Conservation (phyloP, 2,329 filamentous ascomycete genomes). For the Hymenoscyphus fructigenus region DNA sequence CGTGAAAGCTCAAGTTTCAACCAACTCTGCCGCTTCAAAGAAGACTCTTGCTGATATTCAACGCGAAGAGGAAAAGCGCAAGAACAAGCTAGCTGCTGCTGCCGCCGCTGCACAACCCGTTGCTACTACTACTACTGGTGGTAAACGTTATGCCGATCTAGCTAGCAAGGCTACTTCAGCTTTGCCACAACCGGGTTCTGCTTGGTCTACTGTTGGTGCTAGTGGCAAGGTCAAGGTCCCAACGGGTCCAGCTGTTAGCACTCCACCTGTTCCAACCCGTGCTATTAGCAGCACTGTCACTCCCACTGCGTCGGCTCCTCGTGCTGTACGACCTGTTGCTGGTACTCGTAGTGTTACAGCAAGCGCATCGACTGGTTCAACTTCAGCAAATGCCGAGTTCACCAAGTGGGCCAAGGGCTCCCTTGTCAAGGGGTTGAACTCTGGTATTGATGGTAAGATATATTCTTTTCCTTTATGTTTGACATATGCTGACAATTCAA, state of each 20-base stretch:
- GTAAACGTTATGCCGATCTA: conserved; percentile 93
- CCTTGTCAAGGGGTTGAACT: conserved; percentile 70
- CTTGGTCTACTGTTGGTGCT: conserved; percentile 94
- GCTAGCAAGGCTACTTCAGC: conserved; percentile 67
- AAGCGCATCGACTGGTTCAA: conserved; percentile 37
- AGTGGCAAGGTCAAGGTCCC: conserved; percentile 87
- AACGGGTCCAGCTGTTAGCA: conserved; percentile 52
- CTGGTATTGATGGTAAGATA: conserved; percentile 60
- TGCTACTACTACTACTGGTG: conserved; percentile 46
- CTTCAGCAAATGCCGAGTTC: conserved; percentile 80
- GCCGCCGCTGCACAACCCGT: conserved; percentile 42
- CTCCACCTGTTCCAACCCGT: conserved; percentile 44
- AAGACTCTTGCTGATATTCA: conserved; percentile 96
- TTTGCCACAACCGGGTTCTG: conserved; percentile 51
- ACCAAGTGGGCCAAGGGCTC: conserved; percentile 86
- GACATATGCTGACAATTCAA: conserved; percentile 37
- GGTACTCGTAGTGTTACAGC: conserved; percentile 47
- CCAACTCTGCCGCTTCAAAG: conserved; percentile 52
- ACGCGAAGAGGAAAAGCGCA: conserved; percentile 88
- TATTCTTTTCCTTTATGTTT: conserved; percentile 28
- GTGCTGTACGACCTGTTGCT: conserved; percentile 53
- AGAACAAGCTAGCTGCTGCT: conserved; percentile 60
- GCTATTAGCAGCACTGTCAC: conserved; percentile 38
- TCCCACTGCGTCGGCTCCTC: conserved; percentile 25
- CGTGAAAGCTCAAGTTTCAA: conserved; percentile 41